A percentile compares a stretch with the other conserved stretches of the same genome.
These are phyloP conservation scores for Cytospora mali DNA, from an alignment of 2,329 filamentous ascomycete genomes.

Conservation along the genomic window DNA sequence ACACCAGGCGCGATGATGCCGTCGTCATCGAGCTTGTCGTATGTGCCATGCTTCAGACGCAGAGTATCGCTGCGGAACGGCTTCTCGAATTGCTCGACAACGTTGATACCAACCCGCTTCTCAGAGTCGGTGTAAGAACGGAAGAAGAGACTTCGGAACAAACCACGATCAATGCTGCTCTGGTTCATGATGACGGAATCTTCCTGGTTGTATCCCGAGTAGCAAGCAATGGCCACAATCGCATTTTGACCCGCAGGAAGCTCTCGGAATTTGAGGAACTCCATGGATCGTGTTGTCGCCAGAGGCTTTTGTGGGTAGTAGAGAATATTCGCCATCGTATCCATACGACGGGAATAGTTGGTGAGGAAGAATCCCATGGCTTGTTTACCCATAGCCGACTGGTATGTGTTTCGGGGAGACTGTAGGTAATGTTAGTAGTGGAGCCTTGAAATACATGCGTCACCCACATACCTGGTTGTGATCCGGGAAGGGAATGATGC, in stretches of 20 bases:
- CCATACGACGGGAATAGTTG: constrained; percentile 96
- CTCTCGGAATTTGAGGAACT: constrained; percentile 97
- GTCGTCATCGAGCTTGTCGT: constrained; percentile 96
- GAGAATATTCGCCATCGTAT: constrained; percentile 98
- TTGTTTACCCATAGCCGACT: constrained; percentile 99
- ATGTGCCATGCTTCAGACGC: constrained; percentile 90
- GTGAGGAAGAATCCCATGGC: constrained; percentile 99
- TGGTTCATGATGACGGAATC: constrained; percentile 99
- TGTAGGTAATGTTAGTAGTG: constrained; percentile 46
- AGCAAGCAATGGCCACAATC: constrained; percentile 95
- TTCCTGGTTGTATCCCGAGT: constrained; percentile 99
- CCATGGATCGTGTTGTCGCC: constrained; percentile 95
- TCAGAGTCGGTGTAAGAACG: constrained; percentile 96
- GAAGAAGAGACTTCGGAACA: constrained; percentile 98
- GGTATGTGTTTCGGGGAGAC: constrained; percentile 98
- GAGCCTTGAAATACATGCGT: neutral
- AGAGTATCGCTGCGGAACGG: constrained; percentile 86
- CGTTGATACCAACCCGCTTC: constrained; percentile 91
- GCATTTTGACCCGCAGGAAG: constrained; percentile 96
- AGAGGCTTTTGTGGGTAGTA: constrained; percentile 99
- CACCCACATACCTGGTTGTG: constrained; percentile 75
- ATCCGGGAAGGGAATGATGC: constrained; percentile 99
- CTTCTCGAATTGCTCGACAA: constrained; percentile 94
- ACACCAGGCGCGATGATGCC: constrained; percentile 93
- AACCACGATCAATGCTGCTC: constrained; percentile 94